These are phyloP conservation scores for Diaporthe citrichinensis DNA, from an alignment of 2,329 filamentous ascomycete genomes.

Conservation along the genomic window DNA sequence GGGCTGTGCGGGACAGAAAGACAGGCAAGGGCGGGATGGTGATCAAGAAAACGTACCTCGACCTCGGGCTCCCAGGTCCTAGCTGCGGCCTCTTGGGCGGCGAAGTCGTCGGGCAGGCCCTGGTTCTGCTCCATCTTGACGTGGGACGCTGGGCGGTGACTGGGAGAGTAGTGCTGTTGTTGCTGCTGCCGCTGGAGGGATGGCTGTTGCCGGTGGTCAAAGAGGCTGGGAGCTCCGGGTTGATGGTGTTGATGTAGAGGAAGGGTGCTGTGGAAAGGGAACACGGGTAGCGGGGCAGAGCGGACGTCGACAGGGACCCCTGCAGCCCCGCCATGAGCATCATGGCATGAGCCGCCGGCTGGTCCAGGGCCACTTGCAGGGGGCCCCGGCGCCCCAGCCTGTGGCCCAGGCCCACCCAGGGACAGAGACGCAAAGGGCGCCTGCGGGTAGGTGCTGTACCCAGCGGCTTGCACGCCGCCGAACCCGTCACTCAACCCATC, in stretches of 20 bases:
- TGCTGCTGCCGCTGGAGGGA: constrained; percentile 28
- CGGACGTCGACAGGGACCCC: constrained; percentile 31
- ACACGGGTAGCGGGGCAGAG: constrained; percentile 36
- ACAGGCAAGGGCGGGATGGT: not conserved
- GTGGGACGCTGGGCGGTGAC: constrained; percentile 31
- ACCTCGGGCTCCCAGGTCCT: constrained; percentile 71
- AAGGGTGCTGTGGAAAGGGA: constrained; percentile 36
- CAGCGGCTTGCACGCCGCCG: constrained; percentile 38
- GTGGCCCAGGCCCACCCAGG: constrained; percentile 28
- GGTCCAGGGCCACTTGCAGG: constrained; percentile 24
- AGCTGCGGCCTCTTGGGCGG: constrained; percentile 73
- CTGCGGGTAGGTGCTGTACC: constrained; percentile 44
- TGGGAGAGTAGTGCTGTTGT: constrained; percentile 18
- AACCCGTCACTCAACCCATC: constrained; percentile 55
- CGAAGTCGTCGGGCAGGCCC: constrained; percentile 58
- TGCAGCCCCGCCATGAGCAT: constrained; percentile 35
- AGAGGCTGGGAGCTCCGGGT: constrained; percentile 32
- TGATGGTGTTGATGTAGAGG: constrained; percentile 38
- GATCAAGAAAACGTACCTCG: constrained; percentile 56
- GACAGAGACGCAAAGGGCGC: constrained; percentile 21
- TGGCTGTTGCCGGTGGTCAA: constrained; percentile 44
- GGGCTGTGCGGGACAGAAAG: not conserved
- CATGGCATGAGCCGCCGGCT: constrained; percentile 23
- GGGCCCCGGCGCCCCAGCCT: constrained; percentile 26
- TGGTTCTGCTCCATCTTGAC: constrained; percentile 55